phyloP scores from a whole-genome alignment of 1,284 basidiomycete genomes.

The Caloboletus inedulis region DNA sequence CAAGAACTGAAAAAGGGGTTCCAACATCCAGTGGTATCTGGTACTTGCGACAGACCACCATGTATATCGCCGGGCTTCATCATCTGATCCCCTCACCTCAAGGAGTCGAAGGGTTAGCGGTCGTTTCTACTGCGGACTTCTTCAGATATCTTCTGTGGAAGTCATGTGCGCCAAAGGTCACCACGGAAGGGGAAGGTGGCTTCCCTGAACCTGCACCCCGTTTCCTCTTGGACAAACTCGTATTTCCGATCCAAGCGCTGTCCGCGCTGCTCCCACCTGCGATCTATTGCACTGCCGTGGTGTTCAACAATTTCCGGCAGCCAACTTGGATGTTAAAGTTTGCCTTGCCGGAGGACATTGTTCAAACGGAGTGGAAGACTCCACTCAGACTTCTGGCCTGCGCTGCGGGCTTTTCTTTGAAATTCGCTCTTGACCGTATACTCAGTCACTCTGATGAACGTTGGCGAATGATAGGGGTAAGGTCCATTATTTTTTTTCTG shows the following conservation, averaged over 20 bases:
- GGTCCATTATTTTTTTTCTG: background rate
- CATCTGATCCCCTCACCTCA: slow-evolving; percentile 17
- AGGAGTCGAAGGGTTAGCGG: slow-evolving; percentile 30
- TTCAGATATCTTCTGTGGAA: slow-evolving; percentile 17
- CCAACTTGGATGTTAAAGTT: slow-evolving; percentile 32
- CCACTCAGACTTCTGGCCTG: slow-evolving; percentile 28
- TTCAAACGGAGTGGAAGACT: slow-evolving; percentile 18
- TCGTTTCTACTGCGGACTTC: slow-evolving; percentile 23
- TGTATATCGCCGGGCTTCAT: slow-evolving; percentile 32
- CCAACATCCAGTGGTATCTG: background rate
- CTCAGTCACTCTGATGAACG: slow-evolving; percentile 23
- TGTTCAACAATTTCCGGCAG: slow-evolving; percentile 32
- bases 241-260: slow-evolving; percentile 31
- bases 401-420: slow-evolving; percentile 21
- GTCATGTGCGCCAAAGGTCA: slow-evolving; percentile 1
- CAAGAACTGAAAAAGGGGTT: slow-evolving; percentile 19
- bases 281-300: slow-evolving; percentile 26
- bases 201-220: slow-evolving; percentile 15
- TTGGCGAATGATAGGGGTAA: slow-evolving; percentile 32
- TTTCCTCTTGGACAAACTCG: slow-evolving; percentile 25
- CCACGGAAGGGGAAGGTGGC: slow-evolving; percentile 18
- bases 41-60: slow-evolving; percentile 18
- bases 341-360: slow-evolving; percentile 24
- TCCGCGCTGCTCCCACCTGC: slow-evolving; percentile 22
- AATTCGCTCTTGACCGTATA: slow-evolving; percentile 13